Evolutionary conservation across 441 rosid species (phyloP).

Genomic region (Erodium texanum): DNA sequence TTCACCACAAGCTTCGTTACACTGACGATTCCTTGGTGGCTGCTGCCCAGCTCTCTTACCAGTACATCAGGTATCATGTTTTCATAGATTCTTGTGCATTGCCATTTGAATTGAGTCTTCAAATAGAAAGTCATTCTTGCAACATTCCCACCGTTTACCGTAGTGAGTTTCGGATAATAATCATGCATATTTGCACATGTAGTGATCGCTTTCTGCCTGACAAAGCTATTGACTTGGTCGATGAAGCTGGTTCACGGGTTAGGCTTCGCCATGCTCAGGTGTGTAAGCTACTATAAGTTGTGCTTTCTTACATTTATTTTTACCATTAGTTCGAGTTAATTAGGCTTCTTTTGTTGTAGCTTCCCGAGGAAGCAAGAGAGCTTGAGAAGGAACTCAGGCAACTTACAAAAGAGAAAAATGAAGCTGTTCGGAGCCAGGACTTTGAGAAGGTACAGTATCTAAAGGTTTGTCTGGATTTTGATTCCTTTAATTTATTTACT

Average conservation of each 20-base stretch:
- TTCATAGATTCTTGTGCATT: too few species aligned
- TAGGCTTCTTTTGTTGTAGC: slow-evolving; percentile 30
- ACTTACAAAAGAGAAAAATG: slow-evolving; percentile 88
- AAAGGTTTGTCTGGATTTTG: neutral
- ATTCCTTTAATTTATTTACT: neutral
- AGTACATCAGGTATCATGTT: slow-evolving; percentile 78
- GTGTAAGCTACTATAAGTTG: slow-evolving; percentile 12
- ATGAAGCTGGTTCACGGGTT: slow-evolving; percentile 99
- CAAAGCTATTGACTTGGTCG: slow-evolving; percentile 94
- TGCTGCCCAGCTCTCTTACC: slow-evolving; percentile 77
- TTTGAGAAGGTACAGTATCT: slow-evolving; percentile 68
- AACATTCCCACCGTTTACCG: neutral
- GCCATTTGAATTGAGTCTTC: too few species aligned
- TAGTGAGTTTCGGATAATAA: neutral
- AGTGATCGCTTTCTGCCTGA: slow-evolving; percentile 98
- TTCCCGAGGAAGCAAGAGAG: slow-evolving; percentile 98
- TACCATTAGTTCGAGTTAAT: neutral
- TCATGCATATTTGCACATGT: slow-evolving; percentile 12
- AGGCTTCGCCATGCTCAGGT: slow-evolving; percentile 91
- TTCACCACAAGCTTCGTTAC: slow-evolving; percentile 78
- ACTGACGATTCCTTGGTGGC: slow-evolving; percentile 68
- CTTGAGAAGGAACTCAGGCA: slow-evolving; percentile 93
- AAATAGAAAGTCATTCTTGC: neutral
- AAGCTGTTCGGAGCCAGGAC: slow-evolving; percentile 93
- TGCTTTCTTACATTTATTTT: neutral